Conservation (phyloP, 2,329 filamentous ascomycete genomes). For the Graphiopsis chlorocephala region DNA sequence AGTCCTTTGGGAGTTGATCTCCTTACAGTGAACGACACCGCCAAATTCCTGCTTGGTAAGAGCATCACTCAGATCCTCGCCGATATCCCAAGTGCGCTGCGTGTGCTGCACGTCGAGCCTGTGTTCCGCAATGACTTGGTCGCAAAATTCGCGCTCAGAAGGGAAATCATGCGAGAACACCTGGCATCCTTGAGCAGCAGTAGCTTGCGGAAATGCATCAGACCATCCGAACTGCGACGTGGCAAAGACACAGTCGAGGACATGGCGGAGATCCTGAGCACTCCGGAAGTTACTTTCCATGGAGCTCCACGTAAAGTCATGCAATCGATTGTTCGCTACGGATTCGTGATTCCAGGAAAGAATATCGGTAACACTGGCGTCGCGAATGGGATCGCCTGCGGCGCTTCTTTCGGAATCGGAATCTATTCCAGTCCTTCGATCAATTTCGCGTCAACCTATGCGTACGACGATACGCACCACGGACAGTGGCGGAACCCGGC, state of each 20-base stretch:
- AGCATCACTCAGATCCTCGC: constrained; percentile 16
- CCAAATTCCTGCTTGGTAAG: constrained; percentile 19
- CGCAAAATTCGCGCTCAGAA: constrained; percentile 7
- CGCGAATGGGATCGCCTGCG: constrained; percentile 34
- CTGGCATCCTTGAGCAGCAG: neutral
- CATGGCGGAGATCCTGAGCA: constrained; percentile 38
- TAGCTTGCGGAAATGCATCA: neutral
- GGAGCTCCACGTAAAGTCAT: constrained; percentile 28
- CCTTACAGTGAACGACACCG: constrained; percentile 16
- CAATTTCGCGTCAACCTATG: constrained; percentile 40
- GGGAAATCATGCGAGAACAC: constrained; percentile 4
- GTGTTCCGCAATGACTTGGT: constrained; percentile 22
- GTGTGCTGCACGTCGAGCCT: constrained; percentile 20
- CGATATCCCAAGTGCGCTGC: constrained; percentile 6
- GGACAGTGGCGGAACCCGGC: constrained; percentile 1
- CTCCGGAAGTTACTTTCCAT: constrained; percentile 42
- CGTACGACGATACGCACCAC: constrained; percentile 27
- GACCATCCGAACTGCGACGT: neutral
- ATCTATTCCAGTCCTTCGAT: constrained; percentile 47
- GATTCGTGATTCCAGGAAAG: constrained; percentile 42
- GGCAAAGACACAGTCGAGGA: constrained; percentile 28
- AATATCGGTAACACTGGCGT: constrained; percentile 30
- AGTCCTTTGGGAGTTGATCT: constrained; percentile 15
- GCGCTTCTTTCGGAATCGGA: constrained; percentile 42
- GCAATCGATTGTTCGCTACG: constrained; percentile 45